A percentile compares a stretch with the other conserved stretches of the same genome.
Evolutionary conservation across 371 early-diverging fungal species (phyloP).

Genomic region (Funneliformis caledonium): DNA sequence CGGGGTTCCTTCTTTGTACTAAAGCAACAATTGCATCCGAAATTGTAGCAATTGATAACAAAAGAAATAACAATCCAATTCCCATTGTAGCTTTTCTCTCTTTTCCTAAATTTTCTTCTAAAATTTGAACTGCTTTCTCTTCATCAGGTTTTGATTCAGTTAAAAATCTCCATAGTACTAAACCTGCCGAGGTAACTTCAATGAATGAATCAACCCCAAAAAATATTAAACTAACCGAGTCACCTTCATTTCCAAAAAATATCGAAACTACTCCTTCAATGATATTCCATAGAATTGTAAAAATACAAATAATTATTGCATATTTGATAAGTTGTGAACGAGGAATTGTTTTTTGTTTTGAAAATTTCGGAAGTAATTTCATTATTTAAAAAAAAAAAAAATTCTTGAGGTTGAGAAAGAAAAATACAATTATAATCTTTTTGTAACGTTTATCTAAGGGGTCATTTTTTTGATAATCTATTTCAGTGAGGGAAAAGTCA

Average conservation of each 20-base stretch:
- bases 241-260: background rate
- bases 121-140: background rate
- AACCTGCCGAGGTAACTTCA: slow-evolving; percentile 21
- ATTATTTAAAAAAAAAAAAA: too few relatives aligned
- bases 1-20: background rate
- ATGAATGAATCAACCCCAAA: slow-evolving; percentile 21
- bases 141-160: slow-evolving; percentile 11
- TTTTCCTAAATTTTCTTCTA: background rate
- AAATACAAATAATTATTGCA: slow-evolving; percentile 12
- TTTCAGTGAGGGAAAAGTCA: too few relatives aligned
- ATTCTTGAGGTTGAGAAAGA: too few relatives aligned
- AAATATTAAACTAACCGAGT: background rate
- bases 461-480: too few relatives aligned
- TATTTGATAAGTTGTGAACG: slow-evolving; percentile 20
- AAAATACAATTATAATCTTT: too few relatives aligned
- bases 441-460: too few relatives aligned
- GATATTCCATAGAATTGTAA: slow-evolving; percentile 30
- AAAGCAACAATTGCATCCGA: slow-evolving; percentile 7
- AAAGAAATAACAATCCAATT: slow-evolving; percentile 20
- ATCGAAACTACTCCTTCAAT: slow-evolving; percentile 23
- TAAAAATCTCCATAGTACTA: slow-evolving; percentile 29
- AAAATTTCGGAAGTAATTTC: background rate
- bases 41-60: slow-evolving; percentile 25
- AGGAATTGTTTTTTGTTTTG: background rate
- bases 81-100: slow-evolving; percentile 21